Percentiles rank a stretch among this genome's conserved stretches.
phyloP scores from a whole-genome alignment of 2,329 filamentous ascomycete species.

The Colletotrichum somersetense region DNA sequence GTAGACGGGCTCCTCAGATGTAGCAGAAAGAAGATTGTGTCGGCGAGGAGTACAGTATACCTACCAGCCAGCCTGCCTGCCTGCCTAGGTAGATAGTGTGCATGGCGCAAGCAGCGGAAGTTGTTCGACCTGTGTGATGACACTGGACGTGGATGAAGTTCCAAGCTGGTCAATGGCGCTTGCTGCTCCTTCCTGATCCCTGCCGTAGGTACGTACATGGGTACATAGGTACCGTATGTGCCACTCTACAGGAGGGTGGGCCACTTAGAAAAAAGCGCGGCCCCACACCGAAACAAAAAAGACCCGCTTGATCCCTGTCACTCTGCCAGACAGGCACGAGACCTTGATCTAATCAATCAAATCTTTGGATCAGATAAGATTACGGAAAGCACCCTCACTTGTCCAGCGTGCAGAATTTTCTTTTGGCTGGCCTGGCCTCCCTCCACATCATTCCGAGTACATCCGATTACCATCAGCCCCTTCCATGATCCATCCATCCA shows the following conservation, averaged over 20 bases:
- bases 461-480: background rate
- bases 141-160: slow-evolving; percentile 21
- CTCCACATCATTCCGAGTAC: slow-evolving; percentile 9
- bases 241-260: background rate
- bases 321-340: slow-evolving; percentile 25
- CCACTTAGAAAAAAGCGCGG: background rate
- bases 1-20: slow-evolving; percentile 1
- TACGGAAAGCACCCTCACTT: slow-evolving; percentile 25
- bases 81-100: background rate
- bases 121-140: slow-evolving; percentile 15
- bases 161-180: slow-evolving; percentile 18
- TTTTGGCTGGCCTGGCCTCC: background rate
- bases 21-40: background rate
- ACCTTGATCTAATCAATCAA: slow-evolving; percentile 42
- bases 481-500: background rate
- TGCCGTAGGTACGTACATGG: background rate
- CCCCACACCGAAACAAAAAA: background rate
- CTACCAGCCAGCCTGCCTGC: no score
- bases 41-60: background rate
- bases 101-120: background rate
- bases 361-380: slow-evolving; percentile 43
- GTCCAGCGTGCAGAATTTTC: slow-evolving; percentile 33
- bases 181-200: background rate
- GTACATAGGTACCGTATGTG: no score
- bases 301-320: slow-evolving; percentile 4